Evolutionary conservation across 73 alveolate species (phyloP), one percentile per base, ranked within the genome.

Genomic region (Halteria grandinella): DNA sequence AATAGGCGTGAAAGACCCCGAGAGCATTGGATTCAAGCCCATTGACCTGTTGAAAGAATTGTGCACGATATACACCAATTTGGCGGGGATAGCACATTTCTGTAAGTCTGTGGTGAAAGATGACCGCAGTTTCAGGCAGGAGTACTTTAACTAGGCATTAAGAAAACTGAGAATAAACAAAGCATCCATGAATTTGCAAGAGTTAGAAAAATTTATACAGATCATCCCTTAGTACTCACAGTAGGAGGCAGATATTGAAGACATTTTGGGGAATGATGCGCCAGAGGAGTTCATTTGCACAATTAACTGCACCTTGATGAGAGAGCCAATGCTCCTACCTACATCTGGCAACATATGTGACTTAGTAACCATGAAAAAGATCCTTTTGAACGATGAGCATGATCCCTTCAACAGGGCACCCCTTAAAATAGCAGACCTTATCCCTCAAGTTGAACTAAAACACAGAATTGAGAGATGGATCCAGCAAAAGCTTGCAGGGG

Each of bases 221-320:
- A 24, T 33, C 20, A 63, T 89, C 15, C 75, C 79, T 7, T 34
- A 50, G 49, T 44, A 41, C 48, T 72, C 50, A 11, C 74, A 79
- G 47, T 28, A 69, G 52, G 59, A 51, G 55, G 62, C 69, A 29
- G 66, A 54, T 8, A 14, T 48, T 51, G 90, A 88, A 79, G 89
- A 59, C 78, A 83, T 47, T 28, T 74, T 43, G 45, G 69, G 55
- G 29, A 39, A 39, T 54, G 83, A 72, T 43, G 88, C 85, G 0
- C 97, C 97, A 0, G 97, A 90, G 0, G 95, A 72, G 32, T 90
- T 90, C 55, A 27, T 88, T 0, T 87, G 95, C 55, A 83, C 88
- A 1, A 52, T 90, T 0, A 45, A 91, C 12, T 87, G 55, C 34
- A 69, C 73, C 43, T 53, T 80, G n/a, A 87, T 90, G 93, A 70